Evolutionary conservation across 1,139 yeast species (phyloP).

Genomic region (Candida tropicalis): DNA sequence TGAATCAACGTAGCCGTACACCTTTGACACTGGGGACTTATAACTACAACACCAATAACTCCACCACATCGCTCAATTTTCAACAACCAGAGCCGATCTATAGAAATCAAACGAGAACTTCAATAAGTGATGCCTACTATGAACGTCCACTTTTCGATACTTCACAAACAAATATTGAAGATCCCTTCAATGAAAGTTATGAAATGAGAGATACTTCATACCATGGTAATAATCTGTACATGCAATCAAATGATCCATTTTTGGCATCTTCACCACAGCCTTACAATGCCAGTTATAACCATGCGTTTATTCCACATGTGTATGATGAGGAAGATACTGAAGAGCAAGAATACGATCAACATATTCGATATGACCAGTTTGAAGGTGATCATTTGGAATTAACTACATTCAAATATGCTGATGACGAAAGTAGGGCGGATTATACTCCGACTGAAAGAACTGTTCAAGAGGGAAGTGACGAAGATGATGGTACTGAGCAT

Average conservation of each 20-base stretch:
- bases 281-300: conserved; percentile 25
- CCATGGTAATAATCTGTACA: conserved; percentile 18
- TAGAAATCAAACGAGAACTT: conserved; percentile 15
- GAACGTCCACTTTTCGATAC: conserved; percentile 28
- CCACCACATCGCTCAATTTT: conserved; percentile 31
- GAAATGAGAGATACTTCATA: conserved; percentile 31
- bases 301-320: conserved; percentile 51
- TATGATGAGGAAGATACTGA: conserved; percentile 46
- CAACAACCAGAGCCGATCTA: conserved; percentile 36
- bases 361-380: conserved; percentile 42
- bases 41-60: conserved; percentile 21
- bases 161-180: conserved; percentile 21
- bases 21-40: conserved; percentile 21
- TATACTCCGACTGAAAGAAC: conserved; percentile 9
- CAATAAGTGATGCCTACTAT: conserved; percentile 22
- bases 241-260: conserved; percentile 11
- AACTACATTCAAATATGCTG: conserved; percentile 28
- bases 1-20: conserved; percentile 17
- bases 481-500: conserved; percentile 25
- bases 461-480: conserved; percentile 11
- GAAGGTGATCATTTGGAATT: conserved; percentile 50
- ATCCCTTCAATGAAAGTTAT: conserved; percentile 24
- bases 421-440: conserved; percentile 12
- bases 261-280: conserved; percentile 4
- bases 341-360: conserved; percentile 43